Evolutionary conservation across 2,329 filamentous ascomycete species (phyloP).

Genomic region (Fusarium hostae): DNA sequence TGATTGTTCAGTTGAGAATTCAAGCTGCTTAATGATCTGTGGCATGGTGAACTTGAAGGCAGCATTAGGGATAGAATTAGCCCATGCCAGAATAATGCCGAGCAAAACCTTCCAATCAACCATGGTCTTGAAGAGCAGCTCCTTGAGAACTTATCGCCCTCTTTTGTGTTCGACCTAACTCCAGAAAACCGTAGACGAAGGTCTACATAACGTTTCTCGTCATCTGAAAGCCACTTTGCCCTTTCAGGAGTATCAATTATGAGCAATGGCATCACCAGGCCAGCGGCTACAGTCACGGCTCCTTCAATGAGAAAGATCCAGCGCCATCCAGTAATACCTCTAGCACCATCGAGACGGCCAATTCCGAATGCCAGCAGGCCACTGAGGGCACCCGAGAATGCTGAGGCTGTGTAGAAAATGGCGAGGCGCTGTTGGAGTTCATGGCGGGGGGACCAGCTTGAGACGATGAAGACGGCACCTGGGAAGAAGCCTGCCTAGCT

Average conservation of each 20-base stretch:
- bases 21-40: constrained; percentile 53
- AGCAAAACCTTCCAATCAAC: constrained; percentile 55
- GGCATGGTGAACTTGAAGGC: constrained; percentile 48
- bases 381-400: constrained; percentile 55
- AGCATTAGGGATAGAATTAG: constrained; percentile 39
- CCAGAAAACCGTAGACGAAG: constrained; percentile 45
- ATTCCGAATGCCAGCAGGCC: constrained; percentile 59
- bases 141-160: constrained; percentile 44
- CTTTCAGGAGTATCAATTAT: constrained; percentile 54
- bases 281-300: constrained; percentile 51
- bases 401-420: constrained; percentile 51
- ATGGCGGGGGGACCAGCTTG: constrained; percentile 47
- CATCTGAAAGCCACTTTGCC: constrained; percentile 49
- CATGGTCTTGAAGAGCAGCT: constrained; percentile 47
- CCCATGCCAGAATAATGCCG: constrained; percentile 49
- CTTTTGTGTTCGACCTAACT: constrained; percentile 44
- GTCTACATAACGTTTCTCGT: constrained; percentile 49
- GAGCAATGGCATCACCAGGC: constrained; percentile 49
- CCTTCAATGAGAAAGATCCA: constrained; percentile 68
- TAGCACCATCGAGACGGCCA: constrained; percentile 55
- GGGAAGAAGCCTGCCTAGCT: constrained; percentile 53
- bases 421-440: constrained; percentile 46
- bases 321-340: constrained; percentile 57
- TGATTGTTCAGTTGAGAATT: constrained; percentile 47
- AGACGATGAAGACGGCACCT: constrained; percentile 46